Evolutionary conservation across 164 flowering plant species (phyloP), one percentile per base, ranked within the genome.

Genomic region (Liriodendron chinense): DNA sequence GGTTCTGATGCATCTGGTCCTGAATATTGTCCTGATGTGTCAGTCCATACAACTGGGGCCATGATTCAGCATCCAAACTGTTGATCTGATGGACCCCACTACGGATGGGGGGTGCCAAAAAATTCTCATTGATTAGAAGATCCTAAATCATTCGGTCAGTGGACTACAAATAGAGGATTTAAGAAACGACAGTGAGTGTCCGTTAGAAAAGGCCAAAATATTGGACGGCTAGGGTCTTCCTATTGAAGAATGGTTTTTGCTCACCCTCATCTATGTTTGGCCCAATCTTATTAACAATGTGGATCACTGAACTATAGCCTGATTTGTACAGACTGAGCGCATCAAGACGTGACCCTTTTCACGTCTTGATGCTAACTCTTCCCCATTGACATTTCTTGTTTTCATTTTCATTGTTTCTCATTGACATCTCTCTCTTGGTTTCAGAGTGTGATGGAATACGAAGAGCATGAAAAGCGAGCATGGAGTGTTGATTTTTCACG

Each of bases 401-500:
- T 47, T 66, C 20, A 13, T 71, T 64, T 34, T 16, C 2, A 43
- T 64, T 49, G 1, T 61, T 62, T 48, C 28, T 64, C n/a, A n/a
- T n/a, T n/a, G n/a, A n/a, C n/a, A n/a, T 72, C 16, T 9, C 20
- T 57, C 10, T 65, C 72, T 43, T 43, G 9, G 64, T 59, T 71
- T 18, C 83, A 96, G 99, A 92, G 98, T 87, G 84, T 94, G 64
- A 92, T 93, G 96, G 98, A 94, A 79, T 96, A 93, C 79, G 98
- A 96, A 82, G 99, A 96, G 83, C 99, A 96, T 81, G 99, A 96
- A 81, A 96, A 94, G 82, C 86, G 99, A 69, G 99, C 98, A 49
- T 94, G 99, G 99, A 94, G 98, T 90, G 96, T 94, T 84, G 99
- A 96, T 85, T 96, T 94, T 85, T 96, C 98, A 43, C 87, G 85